phyloP scores from a whole-genome alignment of 495 filamentous ascomycete genomes.

The Penicillium ucsense region DNA sequence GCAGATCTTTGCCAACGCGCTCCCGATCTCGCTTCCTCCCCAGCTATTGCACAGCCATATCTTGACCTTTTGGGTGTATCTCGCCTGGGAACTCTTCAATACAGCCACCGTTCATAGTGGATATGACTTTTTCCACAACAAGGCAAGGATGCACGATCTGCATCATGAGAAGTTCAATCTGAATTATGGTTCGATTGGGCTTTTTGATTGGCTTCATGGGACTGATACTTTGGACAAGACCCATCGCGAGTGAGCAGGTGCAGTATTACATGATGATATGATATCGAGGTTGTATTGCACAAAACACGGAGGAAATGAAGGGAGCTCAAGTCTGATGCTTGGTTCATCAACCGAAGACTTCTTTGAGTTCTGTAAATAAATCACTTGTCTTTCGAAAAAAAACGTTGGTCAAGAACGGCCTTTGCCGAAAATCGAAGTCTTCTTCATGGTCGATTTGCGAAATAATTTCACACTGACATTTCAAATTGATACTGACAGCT shows the following conservation, averaged over 20 bases:
- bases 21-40: constrained; percentile 45
- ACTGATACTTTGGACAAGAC: constrained; percentile 21
- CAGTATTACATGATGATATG: not conserved
- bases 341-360: no score
- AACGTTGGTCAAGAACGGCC: no score
- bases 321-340: no score
- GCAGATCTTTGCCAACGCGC: constrained; percentile 43
- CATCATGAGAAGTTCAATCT: constrained; percentile 37
- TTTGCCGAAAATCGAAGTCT: no score
- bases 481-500: no score
- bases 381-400: no score
- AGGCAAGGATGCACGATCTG: constrained; percentile 43
- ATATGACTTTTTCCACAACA: constrained; percentile 38
- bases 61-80: constrained; percentile 42
- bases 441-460: no score
- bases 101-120: constrained; percentile 46
- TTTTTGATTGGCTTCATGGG: constrained; percentile 29
- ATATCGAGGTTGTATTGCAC: not conserved
- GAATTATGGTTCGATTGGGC: constrained; percentile 26
- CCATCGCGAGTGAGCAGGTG: constrained; percentile 7
- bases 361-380: no score
- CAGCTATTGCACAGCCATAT: constrained; percentile 37
- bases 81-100: constrained; percentile 37
- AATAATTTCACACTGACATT: no score
- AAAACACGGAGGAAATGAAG: not conserved